phyloP scores from a whole-genome alignment of 2,329 filamentous ascomycete species.

The Exophiala aquamarina region DNA sequence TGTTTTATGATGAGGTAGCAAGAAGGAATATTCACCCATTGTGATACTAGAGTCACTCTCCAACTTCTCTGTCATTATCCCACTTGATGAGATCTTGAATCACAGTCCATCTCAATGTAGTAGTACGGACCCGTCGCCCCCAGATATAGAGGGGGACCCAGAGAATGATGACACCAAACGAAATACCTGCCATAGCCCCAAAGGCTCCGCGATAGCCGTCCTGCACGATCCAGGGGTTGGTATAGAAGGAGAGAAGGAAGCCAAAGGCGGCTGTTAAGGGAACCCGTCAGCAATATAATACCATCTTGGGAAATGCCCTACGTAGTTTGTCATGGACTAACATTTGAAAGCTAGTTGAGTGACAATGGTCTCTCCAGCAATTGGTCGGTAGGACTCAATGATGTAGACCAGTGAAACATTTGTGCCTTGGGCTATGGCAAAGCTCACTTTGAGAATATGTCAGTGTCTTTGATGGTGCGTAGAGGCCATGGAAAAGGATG shows the following conservation, averaged over 20 bases:
- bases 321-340: conserved; percentile 29
- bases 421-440: conserved; percentile 56
- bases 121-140: conserved; percentile 50
- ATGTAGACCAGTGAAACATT: conserved; percentile 59
- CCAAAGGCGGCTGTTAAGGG: conserved; percentile 51
- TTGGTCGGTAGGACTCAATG: conserved; percentile 58
- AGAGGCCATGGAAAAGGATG: background rate
- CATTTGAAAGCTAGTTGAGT: conserved; percentile 58
- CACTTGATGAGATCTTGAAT: conserved; percentile 46
- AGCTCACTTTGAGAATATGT: conserved; percentile 46
- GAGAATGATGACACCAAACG: conserved; percentile 46
- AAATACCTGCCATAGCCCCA: conserved; percentile 59
- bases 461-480: background rate
- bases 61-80: conserved; percentile 56
- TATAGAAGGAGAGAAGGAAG: conserved; percentile 61
- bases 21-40: no score
- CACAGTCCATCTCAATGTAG: conserved; percentile 51
- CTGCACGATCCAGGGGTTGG: conserved; percentile 56
- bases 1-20: no score
- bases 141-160: conserved; percentile 55
- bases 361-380: conserved; percentile 57
- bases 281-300: background rate
- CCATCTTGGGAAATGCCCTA: background rate
- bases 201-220: conserved; percentile 54
- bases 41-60: conserved; percentile 47